Percentiles rank a stretch among this genome's conserved stretches.
phyloP scores from a whole-genome alignment of 2,329 filamentous ascomycete genomes.

The Macrophomina pseudophaseolina region DNA sequence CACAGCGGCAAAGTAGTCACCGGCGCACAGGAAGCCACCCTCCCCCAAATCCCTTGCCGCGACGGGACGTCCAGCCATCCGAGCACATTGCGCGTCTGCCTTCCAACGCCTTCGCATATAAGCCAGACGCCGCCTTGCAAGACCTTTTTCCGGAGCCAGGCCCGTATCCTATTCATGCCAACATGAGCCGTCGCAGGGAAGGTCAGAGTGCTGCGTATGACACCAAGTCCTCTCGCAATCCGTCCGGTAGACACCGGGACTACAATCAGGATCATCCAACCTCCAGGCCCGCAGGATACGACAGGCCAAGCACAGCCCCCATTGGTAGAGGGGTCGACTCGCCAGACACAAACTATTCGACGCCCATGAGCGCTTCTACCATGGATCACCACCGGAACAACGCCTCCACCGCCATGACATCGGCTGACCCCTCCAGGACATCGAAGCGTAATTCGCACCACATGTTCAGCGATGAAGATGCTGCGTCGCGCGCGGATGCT shows the following conservation, averaged over 20 bases:
- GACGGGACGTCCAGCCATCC: slow-evolving; percentile 33
- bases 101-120: slow-evolving; percentile 32
- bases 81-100: slow-evolving; percentile 35
- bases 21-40: slow-evolving; percentile 35
- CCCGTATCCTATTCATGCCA: slow-evolving; percentile 35
- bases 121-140: slow-evolving; percentile 35
- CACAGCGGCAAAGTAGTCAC: slow-evolving; percentile 30
- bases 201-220: slow-evolving; percentile 36
- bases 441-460: slow-evolving; percentile 50
- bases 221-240: slow-evolving; percentile 32
- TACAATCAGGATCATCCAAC: neutral
- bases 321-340: slow-evolving; percentile 38
- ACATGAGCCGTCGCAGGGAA: slow-evolving; percentile 40
- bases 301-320: slow-evolving; percentile 32
- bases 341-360: slow-evolving; percentile 44
- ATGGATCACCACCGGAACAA: slow-evolving; percentile 42
- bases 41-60: slow-evolving; percentile 38
- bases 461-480: slow-evolving; percentile 32
- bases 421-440: slow-evolving; percentile 43
- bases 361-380: slow-evolving; percentile 49
- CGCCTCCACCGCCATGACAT: slow-evolving; percentile 50
- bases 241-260: slow-evolving; percentile 31
- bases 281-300: slow-evolving; percentile 27
- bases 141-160: slow-evolving; percentile 32
- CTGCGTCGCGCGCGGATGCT: slow-evolving; percentile 45